Percentiles rank a stretch among this genome's conserved stretches.
Evolutionary conservation across 1,284 basidiomycete species (phyloP).

Genomic region (Malassezia globosa): DNA sequence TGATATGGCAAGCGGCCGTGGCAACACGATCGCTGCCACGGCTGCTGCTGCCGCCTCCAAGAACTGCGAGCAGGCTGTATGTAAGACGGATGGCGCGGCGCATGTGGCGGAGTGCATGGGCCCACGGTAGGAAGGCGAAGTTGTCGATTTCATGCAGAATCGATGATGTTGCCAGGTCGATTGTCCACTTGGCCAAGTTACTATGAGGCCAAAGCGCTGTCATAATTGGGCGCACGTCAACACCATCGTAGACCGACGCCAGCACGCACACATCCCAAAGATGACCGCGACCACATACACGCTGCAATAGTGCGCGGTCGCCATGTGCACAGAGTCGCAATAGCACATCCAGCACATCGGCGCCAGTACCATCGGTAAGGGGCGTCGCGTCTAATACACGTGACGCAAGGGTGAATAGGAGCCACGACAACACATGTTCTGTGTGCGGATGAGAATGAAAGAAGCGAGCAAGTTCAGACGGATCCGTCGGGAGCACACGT

Average conservation of each 20-base stretch:
- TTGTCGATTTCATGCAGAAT: neutral
- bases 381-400: neutral
- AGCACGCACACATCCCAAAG: neutral
- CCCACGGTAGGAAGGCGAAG: constrained; percentile 6
- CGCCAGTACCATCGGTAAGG: neutral
- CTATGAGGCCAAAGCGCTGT: neutral
- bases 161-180: neutral
- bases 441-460: neutral
- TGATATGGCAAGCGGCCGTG: neutral
- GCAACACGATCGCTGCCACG: neutral
- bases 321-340: constrained; percentile 3
- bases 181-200: neutral
- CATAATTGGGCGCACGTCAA: neutral
- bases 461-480: neutral
- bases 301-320: constrained; percentile 1
- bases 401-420: neutral
- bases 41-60: too few relatives aligned
- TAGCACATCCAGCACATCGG: neutral
- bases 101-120: neutral
- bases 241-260: neutral
- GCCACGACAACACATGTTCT: neutral
- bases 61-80: neutral
- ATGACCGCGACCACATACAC: neutral
- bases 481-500: neutral
- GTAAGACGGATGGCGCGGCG: constrained; percentile 3